Conservation (phyloP, 306 rosid species). For the Vigna hirtella region DNA sequence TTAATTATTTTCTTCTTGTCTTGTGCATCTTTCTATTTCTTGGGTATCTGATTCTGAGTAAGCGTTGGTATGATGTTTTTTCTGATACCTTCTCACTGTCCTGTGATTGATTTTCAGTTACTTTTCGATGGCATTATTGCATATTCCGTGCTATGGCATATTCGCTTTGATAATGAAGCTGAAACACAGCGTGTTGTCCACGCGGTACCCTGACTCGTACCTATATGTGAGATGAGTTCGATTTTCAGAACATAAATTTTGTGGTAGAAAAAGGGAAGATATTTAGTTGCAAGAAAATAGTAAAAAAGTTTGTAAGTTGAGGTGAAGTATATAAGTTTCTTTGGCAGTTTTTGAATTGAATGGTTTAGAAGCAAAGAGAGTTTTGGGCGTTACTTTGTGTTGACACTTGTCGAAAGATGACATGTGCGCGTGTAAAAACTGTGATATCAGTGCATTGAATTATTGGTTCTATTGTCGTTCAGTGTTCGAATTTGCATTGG, state of each 20-base stretch:
- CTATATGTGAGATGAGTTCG: conserved; percentile 59
- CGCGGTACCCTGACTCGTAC: conserved; percentile 67
- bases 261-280: conserved; percentile 27
- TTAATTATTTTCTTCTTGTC: not conserved
- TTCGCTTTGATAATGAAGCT: conserved; percentile 79
- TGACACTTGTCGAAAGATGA: not conserved
- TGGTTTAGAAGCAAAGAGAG: conserved; percentile 26
- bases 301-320: conserved; percentile 4
- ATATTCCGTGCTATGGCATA: conserved; percentile 92
- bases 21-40: not conserved
- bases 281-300: not conserved
- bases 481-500: not conserved
- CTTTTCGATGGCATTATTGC: conserved; percentile 81
- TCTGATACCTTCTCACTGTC: conserved; percentile 44
- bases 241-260: conserved; percentile 42
- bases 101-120: conserved; percentile 64
- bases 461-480: not conserved
- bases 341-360: conserved; percentile 20
- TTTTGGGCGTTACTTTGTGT: conserved; percentile 33
- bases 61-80: conserved; percentile 20
- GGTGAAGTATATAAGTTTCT: not conserved
- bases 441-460: not conserved
- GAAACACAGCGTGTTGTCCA: conserved; percentile 72
- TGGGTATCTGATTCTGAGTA: conserved; percentile 21
- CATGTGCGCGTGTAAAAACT: conserved; percentile 37